phyloP scores from a whole-genome alignment of 2,329 filamentous ascomycete species.

The Colletotrichum sp. region DNA sequence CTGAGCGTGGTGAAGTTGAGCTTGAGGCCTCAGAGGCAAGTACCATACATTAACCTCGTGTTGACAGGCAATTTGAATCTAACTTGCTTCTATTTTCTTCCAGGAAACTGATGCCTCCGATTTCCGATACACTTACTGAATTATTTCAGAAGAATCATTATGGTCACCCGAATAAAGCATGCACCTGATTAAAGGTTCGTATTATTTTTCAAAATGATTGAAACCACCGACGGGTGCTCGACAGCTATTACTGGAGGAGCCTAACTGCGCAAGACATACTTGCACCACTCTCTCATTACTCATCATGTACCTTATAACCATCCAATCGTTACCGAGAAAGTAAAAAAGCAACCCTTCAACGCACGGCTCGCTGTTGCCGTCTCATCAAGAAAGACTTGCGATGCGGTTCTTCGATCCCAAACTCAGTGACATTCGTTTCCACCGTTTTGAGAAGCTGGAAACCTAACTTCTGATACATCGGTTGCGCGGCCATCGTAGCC shows the following conservation, averaged over 20 bases:
- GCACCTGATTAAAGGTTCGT: not conserved
- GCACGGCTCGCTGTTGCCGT: not conserved
- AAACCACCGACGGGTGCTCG: not conserved
- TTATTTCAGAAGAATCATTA: not conserved
- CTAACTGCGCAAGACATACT: not conserved
- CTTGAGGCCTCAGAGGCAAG: conserved; percentile 14
- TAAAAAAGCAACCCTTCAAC: not conserved
- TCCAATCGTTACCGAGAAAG: not conserved
- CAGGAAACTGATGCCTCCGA: conserved; percentile 8
- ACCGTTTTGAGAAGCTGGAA: not conserved
- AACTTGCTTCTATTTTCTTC: no score
- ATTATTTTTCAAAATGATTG: not conserved
- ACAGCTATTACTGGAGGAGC: not conserved
- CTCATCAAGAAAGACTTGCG: not conserved
- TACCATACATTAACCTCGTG: fast-evolving
- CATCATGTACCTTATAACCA: not conserved
- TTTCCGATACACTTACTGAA: conserved; percentile 10
- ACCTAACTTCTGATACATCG: not conserved
- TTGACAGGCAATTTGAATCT: not conserved
- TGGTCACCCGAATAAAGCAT: not conserved
- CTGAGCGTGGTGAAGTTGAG: not conserved
- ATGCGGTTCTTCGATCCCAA: not conserved
- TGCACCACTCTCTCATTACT: not conserved
- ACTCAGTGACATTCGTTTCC: not conserved
- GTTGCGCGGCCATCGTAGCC: not conserved